phyloP scores from a whole-genome alignment of 345 rosid genomes.

The Citrus sp. region DNA sequence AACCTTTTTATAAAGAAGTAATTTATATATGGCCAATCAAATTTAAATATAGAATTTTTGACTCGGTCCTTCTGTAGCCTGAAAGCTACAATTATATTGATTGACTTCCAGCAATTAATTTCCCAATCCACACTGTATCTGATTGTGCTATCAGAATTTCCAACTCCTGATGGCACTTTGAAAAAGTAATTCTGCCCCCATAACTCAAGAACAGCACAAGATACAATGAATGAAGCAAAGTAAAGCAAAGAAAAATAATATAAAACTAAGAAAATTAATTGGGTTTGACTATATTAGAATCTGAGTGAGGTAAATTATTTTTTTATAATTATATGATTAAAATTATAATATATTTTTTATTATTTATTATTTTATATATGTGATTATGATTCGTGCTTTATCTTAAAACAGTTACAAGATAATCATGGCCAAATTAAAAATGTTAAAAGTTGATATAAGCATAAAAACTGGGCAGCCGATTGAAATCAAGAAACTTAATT shows the following conservation, averaged over 20 bases:
- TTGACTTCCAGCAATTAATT: not conserved
- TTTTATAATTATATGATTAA: fast-evolving
- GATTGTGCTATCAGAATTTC: not conserved
- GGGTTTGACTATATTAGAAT: fast-evolving
- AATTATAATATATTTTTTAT: too few species aligned
- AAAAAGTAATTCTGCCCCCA: not conserved
- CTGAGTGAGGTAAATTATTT: fast-evolving
- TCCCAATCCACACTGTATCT: not conserved
- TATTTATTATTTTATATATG: too few species aligned
- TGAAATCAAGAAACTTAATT: too few species aligned
- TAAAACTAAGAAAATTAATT: too few species aligned
- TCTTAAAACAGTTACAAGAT: fast-evolving
- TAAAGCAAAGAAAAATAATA: too few species aligned
- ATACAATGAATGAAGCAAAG: not conserved
- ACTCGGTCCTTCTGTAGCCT: not conserved
- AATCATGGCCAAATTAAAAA: too few species aligned
- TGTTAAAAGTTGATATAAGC: too few species aligned
- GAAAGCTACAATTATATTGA: not conserved
- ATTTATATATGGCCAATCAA: not conserved
- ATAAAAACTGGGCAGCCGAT: too few species aligned
- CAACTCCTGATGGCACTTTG: not conserved
- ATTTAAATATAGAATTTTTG: not conserved
- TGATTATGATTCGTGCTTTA: fast-evolving
- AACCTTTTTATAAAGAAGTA: too few species aligned
- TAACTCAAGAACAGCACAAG: not conserved